These are phyloP conservation scores for Metarhizium humberi DNA, from an alignment of 2,329 filamentous ascomycete species.

Conservation along the genomic window DNA sequence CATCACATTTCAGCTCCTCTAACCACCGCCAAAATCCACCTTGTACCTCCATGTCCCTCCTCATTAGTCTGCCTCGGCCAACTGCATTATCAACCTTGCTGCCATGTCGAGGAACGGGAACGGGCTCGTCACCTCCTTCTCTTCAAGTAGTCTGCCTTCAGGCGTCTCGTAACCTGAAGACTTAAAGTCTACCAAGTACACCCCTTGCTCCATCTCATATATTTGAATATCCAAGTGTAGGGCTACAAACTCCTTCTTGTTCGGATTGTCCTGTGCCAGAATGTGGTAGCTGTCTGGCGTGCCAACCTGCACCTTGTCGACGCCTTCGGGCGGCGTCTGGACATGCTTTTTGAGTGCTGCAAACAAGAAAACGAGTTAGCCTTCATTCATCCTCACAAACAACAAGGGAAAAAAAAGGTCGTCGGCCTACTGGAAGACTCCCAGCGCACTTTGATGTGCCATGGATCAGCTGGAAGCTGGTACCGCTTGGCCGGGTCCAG, in stretches of 20 bases:
- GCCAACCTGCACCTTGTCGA: conserved; percentile 10
- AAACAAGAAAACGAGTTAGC: background rate
- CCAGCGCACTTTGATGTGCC: conserved; percentile 89
- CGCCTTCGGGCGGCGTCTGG: conserved; percentile 1
- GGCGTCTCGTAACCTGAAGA: conserved; percentile 88
- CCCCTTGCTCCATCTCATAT: conserved; percentile 84
- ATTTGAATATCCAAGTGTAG: conserved; percentile 95
- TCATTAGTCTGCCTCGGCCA: conserved; percentile 65
- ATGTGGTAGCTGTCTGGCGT: conserved; percentile 30
- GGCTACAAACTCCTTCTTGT: conserved; percentile 61
- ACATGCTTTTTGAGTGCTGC: conserved; percentile 8
- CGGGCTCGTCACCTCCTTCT: conserved; percentile 91
- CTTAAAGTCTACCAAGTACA: conserved; percentile 97
- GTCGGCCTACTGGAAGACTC: conserved; percentile 64
- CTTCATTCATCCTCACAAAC: background rate
- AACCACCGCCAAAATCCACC: background rate
- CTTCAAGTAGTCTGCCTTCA: conserved; percentile 67
- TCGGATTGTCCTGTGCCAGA: conserved; percentile 27
- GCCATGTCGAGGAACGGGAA: conserved; percentile 96
- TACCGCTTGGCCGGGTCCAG: conserved; percentile 56
- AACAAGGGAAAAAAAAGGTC: background rate
- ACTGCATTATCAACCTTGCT: conserved; percentile 82
- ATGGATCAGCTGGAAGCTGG: conserved; percentile 83
- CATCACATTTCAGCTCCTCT: background rate
- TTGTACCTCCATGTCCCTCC: background rate